Base-by-base conservation (phyloP, 2,329 filamentous ascomycete species). In the Plenodomus lindquistii region DNA sequence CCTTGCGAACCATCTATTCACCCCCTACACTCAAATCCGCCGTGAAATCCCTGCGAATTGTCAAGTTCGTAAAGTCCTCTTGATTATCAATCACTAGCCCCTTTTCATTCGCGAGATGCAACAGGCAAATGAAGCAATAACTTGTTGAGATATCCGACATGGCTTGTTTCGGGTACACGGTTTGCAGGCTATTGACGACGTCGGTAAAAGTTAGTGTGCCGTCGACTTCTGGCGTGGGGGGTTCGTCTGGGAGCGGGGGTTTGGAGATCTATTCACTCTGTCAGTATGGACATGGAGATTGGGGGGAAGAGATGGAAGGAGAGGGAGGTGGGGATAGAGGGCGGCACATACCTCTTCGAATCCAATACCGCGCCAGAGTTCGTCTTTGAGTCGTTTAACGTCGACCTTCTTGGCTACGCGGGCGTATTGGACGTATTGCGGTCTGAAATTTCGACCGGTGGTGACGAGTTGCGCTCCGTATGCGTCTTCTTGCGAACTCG, bases 131-230 rank as follows among this genome's bases (percentile, higher is more conserved):
- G 75, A 97, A 99, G 71, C 94, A 96, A 59, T 83, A 88, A 15
- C 81, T 95, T 0, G 94, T 99, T 29, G 91, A 96, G 65, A 99
- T 97, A 73, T 99, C 94, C 52, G 88, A 85, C 85, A 99, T 89
- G 51, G 85, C 84, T 59, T 89, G 81, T 71, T 89, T 88, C 10
- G 91, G 87, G 66, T 99, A 99, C 7, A 96, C 91, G 4, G 80
- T 75, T 69, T 95, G 89, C 39, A 99, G 77, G 53, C 86, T 86
- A 69, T 96, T 95, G 85, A 99, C 95, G 50, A 99, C 86, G 17
- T 87, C 79, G 0, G 92, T 97, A 74, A 99, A 99, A 63, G 88
- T 91, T 57, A 97, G 81, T 3, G 79, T 71, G 54, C 76, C 75
- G 44, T 77, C 67, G 13, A 82, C 80, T 29, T 79, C 74, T 40